Evolutionary conservation across 257 asterid species (phyloP).

Genomic region (Gynochthodes officinalis): DNA sequence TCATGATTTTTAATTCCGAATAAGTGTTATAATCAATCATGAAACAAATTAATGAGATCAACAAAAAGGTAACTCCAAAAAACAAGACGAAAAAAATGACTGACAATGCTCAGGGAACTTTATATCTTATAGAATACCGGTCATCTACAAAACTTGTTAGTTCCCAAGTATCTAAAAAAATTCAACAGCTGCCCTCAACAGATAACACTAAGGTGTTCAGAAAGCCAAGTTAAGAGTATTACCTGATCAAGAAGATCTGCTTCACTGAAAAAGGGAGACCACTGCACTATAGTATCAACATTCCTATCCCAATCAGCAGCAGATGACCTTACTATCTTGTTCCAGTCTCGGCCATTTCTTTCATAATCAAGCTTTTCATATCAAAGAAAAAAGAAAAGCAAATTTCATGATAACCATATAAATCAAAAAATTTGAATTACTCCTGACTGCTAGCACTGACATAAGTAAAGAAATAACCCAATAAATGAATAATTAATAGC

Average conservation of each 20-base stretch:
- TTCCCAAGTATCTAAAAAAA: background rate
- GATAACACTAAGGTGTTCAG: constrained; percentile 4
- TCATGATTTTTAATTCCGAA: background rate
- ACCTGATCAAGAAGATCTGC: constrained; percentile 89
- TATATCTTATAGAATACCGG: background rate
- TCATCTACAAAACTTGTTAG: background rate
- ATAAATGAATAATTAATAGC: background rate
- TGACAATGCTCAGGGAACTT: background rate
- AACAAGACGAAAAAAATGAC: background rate
- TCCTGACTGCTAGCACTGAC: background rate
- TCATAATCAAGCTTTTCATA: constrained; percentile 58
- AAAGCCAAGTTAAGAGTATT: constrained; percentile 15
- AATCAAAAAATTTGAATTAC: background rate
- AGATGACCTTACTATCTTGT: constrained; percentile 41
- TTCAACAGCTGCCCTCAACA: no score
- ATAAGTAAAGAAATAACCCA: background rate
- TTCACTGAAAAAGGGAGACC: constrained; percentile 95
- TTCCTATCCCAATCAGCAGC: constrained; percentile 52
- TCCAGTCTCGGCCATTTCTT: constrained; percentile 48
- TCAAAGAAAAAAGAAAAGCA: background rate
- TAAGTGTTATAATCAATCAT: background rate
- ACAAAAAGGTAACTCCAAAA: background rate
- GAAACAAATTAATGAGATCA: background rate
- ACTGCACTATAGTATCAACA: constrained; percentile 68
- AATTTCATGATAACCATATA: background rate